Percentiles rank a stretch among this genome's conserved stretches.
Conservation (phyloP, 2,329 filamentous ascomycete genomes). For the Allantophomopsis lycopodina region DNA sequence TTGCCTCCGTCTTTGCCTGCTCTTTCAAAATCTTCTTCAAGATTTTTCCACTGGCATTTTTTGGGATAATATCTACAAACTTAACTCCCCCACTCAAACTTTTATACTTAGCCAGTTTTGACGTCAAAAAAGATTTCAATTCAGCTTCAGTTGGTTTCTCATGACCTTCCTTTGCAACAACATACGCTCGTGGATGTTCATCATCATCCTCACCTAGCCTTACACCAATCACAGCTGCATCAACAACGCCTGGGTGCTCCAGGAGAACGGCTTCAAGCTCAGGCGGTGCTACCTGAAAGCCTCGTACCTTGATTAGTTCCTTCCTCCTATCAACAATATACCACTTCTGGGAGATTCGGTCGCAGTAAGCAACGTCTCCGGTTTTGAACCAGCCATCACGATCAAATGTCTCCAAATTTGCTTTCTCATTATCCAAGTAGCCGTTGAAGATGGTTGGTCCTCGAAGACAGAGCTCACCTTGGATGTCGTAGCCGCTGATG, state of each 20-base stretch:
- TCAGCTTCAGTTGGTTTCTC: conserved; percentile 22
- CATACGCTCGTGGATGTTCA: conserved; percentile 28
- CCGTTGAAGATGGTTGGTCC: conserved; percentile 19
- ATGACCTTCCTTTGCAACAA: conserved; percentile 20
- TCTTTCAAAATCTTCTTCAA: conserved; percentile 14
- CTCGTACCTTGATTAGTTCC: conserved; percentile 30
- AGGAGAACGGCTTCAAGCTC: conserved; percentile 31
- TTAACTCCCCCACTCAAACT: conserved; percentile 28
- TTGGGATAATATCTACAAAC: conserved; percentile 32
- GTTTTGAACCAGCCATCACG: conserved; percentile 20
- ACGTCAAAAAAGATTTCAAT: conserved; percentile 25
- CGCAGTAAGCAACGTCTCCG: conserved; percentile 28
- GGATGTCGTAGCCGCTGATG: conserved; percentile 6
- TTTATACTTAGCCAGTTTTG: conserved; percentile 31
- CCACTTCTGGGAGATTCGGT: conserved; percentile 18
- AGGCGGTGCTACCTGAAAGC: conserved; percentile 32
- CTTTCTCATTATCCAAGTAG: conserved; percentile 19
- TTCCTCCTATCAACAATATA: conserved; percentile 27
- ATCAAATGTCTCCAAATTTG: conserved; percentile 13
- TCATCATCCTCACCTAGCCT: conserved; percentile 18
- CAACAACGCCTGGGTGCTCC: conserved; percentile 25
- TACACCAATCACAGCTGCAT: conserved; percentile 30
- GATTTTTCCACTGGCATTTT: conserved; percentile 34
- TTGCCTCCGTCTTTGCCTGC: no score
- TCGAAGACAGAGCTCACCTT: conserved; percentile 6